A percentile compares a stretch with the other conserved stretches of the same genome.
These are phyloP conservation scores for Vigna mungo DNA, from an alignment of 306 rosid genomes.

Conservation along the genomic window DNA sequence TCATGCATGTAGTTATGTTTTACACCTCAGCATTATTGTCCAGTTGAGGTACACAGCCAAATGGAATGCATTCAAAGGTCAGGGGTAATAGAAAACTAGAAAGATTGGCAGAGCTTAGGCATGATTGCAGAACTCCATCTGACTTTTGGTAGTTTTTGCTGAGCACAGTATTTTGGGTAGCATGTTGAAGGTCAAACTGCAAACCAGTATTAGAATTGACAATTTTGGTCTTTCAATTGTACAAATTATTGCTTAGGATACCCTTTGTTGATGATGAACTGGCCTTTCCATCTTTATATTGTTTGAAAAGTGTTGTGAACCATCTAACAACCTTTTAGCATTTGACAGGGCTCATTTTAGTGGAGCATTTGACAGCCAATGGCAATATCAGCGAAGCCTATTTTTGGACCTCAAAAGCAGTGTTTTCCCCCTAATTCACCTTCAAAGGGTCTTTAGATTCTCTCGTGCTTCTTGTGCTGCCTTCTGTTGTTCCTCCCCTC, in stretches of 20 bases:
- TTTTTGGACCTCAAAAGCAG: slow-evolving; percentile 55
- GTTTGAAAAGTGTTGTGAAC: slow-evolving; percentile 49
- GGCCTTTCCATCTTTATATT: slow-evolving; percentile 50
- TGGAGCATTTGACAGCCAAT: slow-evolving; percentile 33
- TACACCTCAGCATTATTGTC: slow-evolving; percentile 13
- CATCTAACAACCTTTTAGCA: slow-evolving; percentile 39
- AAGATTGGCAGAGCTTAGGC: not conserved
- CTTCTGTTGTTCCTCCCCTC: slow-evolving; percentile 58
- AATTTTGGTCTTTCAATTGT: slow-evolving; percentile 54
- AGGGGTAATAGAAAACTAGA: not conserved
- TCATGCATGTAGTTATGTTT: slow-evolving; percentile 12
- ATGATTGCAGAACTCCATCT: not conserved
- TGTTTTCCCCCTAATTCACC: slow-evolving; percentile 49
- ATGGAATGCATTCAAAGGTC: slow-evolving; percentile 1
- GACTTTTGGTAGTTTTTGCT: slow-evolving; percentile 2
- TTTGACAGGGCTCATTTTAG: not conserved
- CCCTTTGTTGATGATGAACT: slow-evolving; percentile 46
- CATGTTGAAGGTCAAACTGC: slow-evolving; percentile 23
- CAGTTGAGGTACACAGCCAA: not conserved
- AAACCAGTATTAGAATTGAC: not conserved
- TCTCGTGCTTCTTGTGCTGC: slow-evolving; percentile 55
- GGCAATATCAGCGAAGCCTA: slow-evolving; percentile 59
- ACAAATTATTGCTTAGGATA: slow-evolving; percentile 56
- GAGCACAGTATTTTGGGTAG: slow-evolving; percentile 7
- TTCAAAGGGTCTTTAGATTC: slow-evolving; percentile 56